These are phyloP conservation scores for Isatis lusitanica DNA, from an alignment of 441 rosid species.

Conservation along the genomic window DNA sequence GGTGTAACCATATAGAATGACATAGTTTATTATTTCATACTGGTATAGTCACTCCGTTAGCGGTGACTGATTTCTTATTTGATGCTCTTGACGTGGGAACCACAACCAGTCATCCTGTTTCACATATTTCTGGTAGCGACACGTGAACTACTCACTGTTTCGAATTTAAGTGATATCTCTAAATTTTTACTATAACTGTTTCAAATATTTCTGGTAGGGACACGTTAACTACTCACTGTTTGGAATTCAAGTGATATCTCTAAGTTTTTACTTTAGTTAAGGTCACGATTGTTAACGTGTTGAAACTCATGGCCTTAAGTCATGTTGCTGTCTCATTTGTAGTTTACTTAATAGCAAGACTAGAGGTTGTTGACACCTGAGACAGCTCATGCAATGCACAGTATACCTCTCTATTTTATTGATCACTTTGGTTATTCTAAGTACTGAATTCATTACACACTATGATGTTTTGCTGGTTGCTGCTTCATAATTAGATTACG, in stretches of 20 bases:
- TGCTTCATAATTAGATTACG: background rate
- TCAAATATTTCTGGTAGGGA: background rate
- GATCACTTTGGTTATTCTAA: conserved; percentile 6
- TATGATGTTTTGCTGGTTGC: conserved; percentile 3
- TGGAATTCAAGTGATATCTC: conserved; percentile 6
- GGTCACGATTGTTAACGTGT: background rate
- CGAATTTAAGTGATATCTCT: conserved; percentile 8
- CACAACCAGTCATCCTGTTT: background rate
- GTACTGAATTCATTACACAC: background rate
- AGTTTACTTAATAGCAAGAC: background rate
- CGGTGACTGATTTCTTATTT: background rate
- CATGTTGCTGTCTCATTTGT: background rate
- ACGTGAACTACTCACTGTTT: background rate
- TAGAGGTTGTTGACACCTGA: conserved; percentile 1
- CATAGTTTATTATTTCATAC: no score
- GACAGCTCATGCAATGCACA: conserved; percentile 8
- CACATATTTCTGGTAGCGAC: background rate
- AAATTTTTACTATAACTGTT: no score
- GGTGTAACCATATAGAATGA: no score
- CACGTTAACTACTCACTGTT: background rate
- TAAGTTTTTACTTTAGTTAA: background rate
- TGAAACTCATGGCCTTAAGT: background rate
- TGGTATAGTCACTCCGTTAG: background rate
- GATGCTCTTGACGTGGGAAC: no score
- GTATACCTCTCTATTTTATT: background rate